Base-by-base conservation (phyloP, 768 basidiomycete genomes). In the Leccinum aurantiacum region DNA sequence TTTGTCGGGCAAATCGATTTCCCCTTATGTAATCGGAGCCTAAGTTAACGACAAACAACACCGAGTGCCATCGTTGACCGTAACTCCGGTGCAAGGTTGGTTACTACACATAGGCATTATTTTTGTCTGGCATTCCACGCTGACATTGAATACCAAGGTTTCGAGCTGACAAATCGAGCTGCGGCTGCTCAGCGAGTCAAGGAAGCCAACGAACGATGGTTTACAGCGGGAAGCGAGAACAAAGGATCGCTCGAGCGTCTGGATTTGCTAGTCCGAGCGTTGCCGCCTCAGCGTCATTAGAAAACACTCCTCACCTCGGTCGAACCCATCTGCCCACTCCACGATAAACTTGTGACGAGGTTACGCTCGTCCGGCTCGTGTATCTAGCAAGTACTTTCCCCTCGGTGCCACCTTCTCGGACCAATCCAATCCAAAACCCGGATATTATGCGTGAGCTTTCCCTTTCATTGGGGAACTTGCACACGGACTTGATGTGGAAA, bases 121-220 rank as follows among this genome's bases (percentile, higher is more conserved):
- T 19, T 51, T 51, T 54, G 11, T 27, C 47, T 19, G 35, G 19
- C 4, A 14, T 15, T 35, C 24, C 44, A 49, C 50, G 52, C 60
- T 74, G 57, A 75, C 56, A 59, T 48, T 53, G 52, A 13, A 60
- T 54, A 56, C 54, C 3, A 65, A 91, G 93, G 94, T 35, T 90
- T 99, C 75, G 95, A 99, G 74, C 81, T 99, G 61, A 95, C 94
- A 56, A 98, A 98, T 70, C 89, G 91, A 25, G 82, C 90, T n/a
- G 84, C 89, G 5, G 86, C 87, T 54, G 85, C 89, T n/a, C 87
- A 88, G 63, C 84, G 89, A 33, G 93, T 97, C 58, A 93, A 94
- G 73, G 95, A 93, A 65, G 97, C 97, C 25, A 98, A 99, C 76
- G 94, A 97, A 56, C 83, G 90, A 27, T 99, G 97, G 97, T 99